Conservation (phyloP, 116 monocot genomes). For the Thalassia testudinum region DNA sequence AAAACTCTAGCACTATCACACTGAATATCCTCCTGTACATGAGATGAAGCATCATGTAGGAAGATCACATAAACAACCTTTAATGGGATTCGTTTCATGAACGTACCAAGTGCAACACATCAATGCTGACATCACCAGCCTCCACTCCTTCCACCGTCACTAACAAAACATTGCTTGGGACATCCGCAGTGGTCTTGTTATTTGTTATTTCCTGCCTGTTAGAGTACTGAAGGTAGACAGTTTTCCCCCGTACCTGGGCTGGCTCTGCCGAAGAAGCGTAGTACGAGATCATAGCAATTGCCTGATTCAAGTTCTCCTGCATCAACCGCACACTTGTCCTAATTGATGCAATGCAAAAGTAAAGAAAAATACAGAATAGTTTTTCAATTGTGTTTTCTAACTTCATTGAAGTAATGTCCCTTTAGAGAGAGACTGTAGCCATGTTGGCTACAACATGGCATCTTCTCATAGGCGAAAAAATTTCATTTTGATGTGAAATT, state of each 20-base stretch:
- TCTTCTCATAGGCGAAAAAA: too few relatives aligned
- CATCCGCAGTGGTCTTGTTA: conserved; percentile 33
- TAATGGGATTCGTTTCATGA: not conserved
- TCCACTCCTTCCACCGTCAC: conserved; percentile 48
- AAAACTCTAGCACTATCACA: conserved; percentile 4
- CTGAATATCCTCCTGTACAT: conserved; percentile 8
- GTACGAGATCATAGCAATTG: conserved; percentile 52
- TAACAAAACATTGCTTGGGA: conserved; percentile 33
- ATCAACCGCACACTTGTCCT: not conserved
- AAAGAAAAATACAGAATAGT: not conserved
- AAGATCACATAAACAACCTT: not conserved
- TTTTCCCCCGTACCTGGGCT: conserved; percentile 52
- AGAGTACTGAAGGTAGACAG: conserved; percentile 56
- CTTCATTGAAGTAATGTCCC: not conserved
- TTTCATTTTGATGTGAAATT: too few relatives aligned
- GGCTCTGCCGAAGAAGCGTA: conserved; percentile 49
- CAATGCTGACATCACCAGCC: conserved; percentile 56
- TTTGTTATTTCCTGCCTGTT: conserved; percentile 43
- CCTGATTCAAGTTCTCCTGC: conserved; percentile 41
- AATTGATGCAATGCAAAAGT: not conserved
- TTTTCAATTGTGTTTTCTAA: not conserved
- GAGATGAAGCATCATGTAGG: conserved; percentile 1
- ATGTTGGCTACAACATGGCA: not conserved
- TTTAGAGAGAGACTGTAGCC: not conserved
- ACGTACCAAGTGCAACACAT: conserved; percentile 51